Base-by-base conservation (phyloP, 768 basidiomycete genomes). In the Tylopilus sp. region DNA sequence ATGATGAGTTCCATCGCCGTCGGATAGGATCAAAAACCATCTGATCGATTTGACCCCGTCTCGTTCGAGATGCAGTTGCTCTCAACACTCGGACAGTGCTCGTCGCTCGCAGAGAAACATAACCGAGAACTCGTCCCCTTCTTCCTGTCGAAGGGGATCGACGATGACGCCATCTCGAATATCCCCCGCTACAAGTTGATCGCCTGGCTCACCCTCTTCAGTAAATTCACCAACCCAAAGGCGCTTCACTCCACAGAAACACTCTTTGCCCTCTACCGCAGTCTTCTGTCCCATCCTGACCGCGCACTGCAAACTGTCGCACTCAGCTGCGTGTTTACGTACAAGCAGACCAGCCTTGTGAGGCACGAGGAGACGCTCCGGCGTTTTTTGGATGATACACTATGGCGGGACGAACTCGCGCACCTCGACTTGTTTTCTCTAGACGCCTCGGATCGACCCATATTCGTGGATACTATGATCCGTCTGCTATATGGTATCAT, bases 161-260 rank as follows among this genome's bases (percentile, higher is more conserved):
- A 59, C 21, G 48, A 57, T 10, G 68, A 72, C 45, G 61, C 62
- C 4, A 54, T 68, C 6, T 63, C 74, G 4, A 77, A 74, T 41
- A 68, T 88, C 8, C 71, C 83, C 3, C 84, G 83, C 38, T 69
- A 76, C 26, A 87, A 85, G 63, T 79, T 97, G 11, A 72, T 72
- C 16, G 76, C 82, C 0, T 98, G 91, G 85, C 82, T 98, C 25
- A 81, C 81, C 19, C 78, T 98, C 12, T 91, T 98, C 69, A 79
- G 89, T 45, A 96, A 94, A 66, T 90, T 99, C 66, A 74, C 74
- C 60, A 98, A 98, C 64, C 96, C 95, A n/a, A 96, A 92, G 71
- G 90, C 92, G 0, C 74, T 95, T 2, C 80, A 84, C 63, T 77
- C 82, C 8, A 81, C 89, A 0, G 78, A 86, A 10, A 76, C 77